Percentiles rank a stretch among this genome's conserved stretches.
These are phyloP conservation scores for Circinella umbellata DNA, from an alignment of 371 early-diverging fungal species.

Conservation along the genomic window DNA sequence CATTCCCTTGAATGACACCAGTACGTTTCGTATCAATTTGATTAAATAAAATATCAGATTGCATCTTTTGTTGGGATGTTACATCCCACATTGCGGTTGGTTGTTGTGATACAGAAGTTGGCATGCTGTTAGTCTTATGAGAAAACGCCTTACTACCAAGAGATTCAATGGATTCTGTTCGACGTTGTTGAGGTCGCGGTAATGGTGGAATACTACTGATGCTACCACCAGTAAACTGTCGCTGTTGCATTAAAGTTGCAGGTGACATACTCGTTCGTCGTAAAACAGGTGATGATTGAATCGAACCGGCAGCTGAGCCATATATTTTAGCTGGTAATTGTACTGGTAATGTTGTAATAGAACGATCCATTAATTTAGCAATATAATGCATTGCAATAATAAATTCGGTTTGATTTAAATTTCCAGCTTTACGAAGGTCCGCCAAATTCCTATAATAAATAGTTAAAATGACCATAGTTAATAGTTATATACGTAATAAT, in stretches of 20 bases:
- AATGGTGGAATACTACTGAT: constrained; percentile 3
- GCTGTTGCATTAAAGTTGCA: neutral
- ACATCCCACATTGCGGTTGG: constrained; percentile 67
- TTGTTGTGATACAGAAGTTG: constrained; percentile 10
- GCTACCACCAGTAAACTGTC: constrained; percentile 17
- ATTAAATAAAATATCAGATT: constrained; percentile 75
- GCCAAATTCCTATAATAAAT: constrained; percentile 59
- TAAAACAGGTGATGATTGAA: constrained; percentile 17
- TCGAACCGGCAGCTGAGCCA: constrained; percentile 54
- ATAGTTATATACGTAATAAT: neutral
- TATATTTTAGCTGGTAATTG: constrained; percentile 66
- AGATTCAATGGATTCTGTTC: constrained; percentile 31
- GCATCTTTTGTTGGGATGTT: constrained; percentile 68
- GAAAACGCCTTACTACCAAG: constrained; percentile 51
- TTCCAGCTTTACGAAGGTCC: constrained; percentile 72
- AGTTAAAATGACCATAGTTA: neutral
- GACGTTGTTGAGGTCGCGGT: constrained; percentile 26
- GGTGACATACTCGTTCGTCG: constrained; percentile 19
- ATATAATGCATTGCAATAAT: constrained; percentile 86
- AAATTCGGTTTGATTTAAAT: constrained; percentile 74
- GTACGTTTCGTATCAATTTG: constrained; percentile 58
- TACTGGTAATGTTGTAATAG: constrained; percentile 60
- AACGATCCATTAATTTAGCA: constrained; percentile 75
- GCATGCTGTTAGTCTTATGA: constrained; percentile 3
- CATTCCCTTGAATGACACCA: constrained; percentile 52